Evolutionary conservation across 768 basidiomycete species (phyloP).

Genomic region (Panus rudis): DNA sequence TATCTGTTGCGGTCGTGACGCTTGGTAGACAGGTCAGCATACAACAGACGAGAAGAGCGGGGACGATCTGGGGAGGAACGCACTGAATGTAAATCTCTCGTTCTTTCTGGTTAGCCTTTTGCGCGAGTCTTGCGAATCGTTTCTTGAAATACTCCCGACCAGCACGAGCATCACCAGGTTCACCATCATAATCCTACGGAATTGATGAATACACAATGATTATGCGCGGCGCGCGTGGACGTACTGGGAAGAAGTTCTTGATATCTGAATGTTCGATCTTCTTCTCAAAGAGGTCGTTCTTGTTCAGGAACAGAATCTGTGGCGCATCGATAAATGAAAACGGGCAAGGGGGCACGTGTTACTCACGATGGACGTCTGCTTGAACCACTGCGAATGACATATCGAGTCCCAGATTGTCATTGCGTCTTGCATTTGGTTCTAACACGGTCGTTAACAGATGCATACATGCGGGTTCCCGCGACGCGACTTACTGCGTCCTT

Average conservation of each 20-base stretch:
- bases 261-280: conserved; percentile 82
- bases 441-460: conserved; percentile 9
- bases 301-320: conserved; percentile 89
- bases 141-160: conserved; percentile 89
- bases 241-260: conserved; percentile 81
- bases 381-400: conserved; percentile 97
- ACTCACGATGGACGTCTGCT: conserved; percentile 83
- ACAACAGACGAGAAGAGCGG: conserved; percentile 3
- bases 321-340: not conserved
- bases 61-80: conserved; percentile 26
- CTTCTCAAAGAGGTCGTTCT: conserved; percentile 86
- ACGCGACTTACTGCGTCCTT: conserved; percentile 66
- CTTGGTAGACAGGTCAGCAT: conserved; percentile 31
- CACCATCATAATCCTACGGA: conserved; percentile 76
- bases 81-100: conserved; percentile 93
- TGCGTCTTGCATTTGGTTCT: conserved; percentile 99
- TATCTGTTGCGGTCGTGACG: conserved; percentile 88
- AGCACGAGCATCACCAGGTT: conserved; percentile 59
- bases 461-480: no score
- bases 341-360: not conserved
- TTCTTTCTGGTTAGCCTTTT: conserved; percentile 81
- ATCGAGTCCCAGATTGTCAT: conserved; percentile 99
- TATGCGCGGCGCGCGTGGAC: conserved; percentile 14
- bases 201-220: conserved; percentile 1
- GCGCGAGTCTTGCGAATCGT: conserved; percentile 74